Evolutionary conservation across 441 rosid species (phyloP), one percentile per base, ranked within the genome.

Genomic region (Macaranga tanarius): DNA sequence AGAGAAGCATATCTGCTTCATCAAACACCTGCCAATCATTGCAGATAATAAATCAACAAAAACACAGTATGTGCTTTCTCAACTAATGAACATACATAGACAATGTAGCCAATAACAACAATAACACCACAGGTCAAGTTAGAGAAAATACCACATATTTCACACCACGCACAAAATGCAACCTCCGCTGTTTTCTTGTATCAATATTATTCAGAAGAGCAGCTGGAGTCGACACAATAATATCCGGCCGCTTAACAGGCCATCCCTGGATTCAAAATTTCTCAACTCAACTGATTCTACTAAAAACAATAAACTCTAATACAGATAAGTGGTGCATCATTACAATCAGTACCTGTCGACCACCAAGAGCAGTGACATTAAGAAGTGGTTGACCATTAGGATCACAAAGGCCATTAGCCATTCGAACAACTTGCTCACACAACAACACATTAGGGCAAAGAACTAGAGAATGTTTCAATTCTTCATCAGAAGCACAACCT

Each of bases 1-100:
- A 84, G 25, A 95, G 89, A 80, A 95, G 98, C 99, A 95, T 89
- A 80, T 92, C 99, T 47, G 98, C 99, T 84, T 95, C 99, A 88
- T 95, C 99, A 76, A 92, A 89, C 28, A 95, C 99, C 97, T 95
- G 80, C 67, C 77, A 82, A 77, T 68, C 40, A 68, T 73, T 31
- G 57, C 6, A 44, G 7, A 31, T 20, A 34, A 56, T 58, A 78
- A 69, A 69, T 26, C 12, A 38, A 61, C 60, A 50, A 10, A 31
- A 71, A 34, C 38, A 34, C 2, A 5, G 25, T 7, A 25, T 13
- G 19, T 10, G 31, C 22, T 26, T 71, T 69, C 71, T 59, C 65
- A 77, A 72, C 17, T 34, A 56, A 65, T 47, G 50, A 75, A 77
- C 45, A 31, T 34, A 23, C 28, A 50, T 5, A 1, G n/a, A 16